These are phyloP conservation scores for Homolaphlyctis polyrhiza DNA, from an alignment of 371 early-diverging fungal species.

Conservation along the genomic window DNA sequence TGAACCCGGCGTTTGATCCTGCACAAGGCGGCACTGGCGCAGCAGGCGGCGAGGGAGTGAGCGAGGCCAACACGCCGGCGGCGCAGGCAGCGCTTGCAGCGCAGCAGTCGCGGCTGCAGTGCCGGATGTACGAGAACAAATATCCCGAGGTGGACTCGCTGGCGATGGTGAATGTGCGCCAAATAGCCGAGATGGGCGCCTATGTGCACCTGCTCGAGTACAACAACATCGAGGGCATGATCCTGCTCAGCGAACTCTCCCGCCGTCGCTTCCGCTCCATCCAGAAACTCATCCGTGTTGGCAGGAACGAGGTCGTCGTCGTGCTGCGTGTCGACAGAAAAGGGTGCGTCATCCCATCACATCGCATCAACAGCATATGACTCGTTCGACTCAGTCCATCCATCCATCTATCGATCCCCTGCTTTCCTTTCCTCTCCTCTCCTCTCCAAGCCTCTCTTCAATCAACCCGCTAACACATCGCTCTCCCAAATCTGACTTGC, in stretches of 20 bases:
- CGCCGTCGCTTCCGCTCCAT: conserved; percentile 97
- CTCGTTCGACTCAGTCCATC: too few species aligned
- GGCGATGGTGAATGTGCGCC: conserved; percentile 97
- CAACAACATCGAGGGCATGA: conserved; percentile 78
- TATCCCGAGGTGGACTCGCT: conserved; percentile 97
- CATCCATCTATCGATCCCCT: too few species aligned
- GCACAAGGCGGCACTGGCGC: not conserved
- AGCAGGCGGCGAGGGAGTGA: conserved; percentile 3
- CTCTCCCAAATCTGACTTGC: too few species aligned
- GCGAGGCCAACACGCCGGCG: conserved; percentile 19
- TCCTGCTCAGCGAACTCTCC: conserved; percentile 93
- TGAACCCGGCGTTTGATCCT: not conserved
- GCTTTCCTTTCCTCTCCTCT: conserved; percentile 8
- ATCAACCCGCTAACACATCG: not conserved
- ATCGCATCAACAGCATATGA: conserved; percentile 2
- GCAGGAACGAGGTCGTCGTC: conserved; percentile 94
- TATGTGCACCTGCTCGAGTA: conserved; percentile 88
- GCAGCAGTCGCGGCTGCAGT: conserved; percentile 27
- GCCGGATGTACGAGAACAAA: conserved; percentile 85
- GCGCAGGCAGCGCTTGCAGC: conserved; percentile 23
- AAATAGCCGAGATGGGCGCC: conserved; percentile 98
- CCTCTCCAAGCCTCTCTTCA: not conserved
- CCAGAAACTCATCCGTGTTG: conserved; percentile 96
- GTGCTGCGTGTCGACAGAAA: conserved; percentile 98
- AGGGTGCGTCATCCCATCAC: conserved; percentile 82